These are phyloP conservation scores for Colletotrichum echinochloae DNA, from an alignment of 2,329 filamentous ascomycete species.

Conservation along the genomic window DNA sequence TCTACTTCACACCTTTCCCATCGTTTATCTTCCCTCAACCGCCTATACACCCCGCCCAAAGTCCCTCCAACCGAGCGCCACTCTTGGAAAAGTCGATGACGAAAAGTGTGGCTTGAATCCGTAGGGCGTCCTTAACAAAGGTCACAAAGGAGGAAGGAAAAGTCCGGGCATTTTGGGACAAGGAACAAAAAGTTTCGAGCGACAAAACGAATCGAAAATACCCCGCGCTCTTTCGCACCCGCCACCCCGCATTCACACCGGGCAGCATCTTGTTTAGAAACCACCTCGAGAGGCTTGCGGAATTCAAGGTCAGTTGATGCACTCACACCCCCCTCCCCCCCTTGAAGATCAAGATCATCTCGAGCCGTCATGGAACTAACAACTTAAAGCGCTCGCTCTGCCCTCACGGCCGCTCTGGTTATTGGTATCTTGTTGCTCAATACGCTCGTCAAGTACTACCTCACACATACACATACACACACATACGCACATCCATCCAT, in stretches of 20 bases:
- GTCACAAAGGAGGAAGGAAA: slow-evolving; percentile 26
- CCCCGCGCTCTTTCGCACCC: slow-evolving; percentile 35
- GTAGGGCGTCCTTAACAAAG: neutral
- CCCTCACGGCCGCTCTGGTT: slow-evolving; percentile 16
- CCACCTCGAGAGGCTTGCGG: slow-evolving; percentile 26
- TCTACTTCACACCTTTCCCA: slow-evolving; percentile 15
- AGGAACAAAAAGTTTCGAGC: slow-evolving; percentile 6
- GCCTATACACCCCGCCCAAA: too few relatives aligned
- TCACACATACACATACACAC: neutral
- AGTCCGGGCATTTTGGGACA: neutral
- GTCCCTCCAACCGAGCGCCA: too few relatives aligned
- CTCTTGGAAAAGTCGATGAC: slow-evolving; percentile 34
- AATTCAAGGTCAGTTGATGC: slow-evolving; percentile 37
- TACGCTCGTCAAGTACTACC: slow-evolving; percentile 15
- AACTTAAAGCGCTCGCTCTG: slow-evolving; percentile 33
- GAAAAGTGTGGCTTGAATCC: slow-evolving; percentile 37
- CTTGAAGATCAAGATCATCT: slow-evolving; percentile 14
- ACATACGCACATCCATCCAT: slow-evolving; percentile 11
- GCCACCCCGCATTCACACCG: slow-evolving; percentile 33
- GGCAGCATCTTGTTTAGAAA: slow-evolving; percentile 18
- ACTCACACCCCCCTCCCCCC: slow-evolving; percentile 32
- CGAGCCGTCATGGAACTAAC: slow-evolving; percentile 27
- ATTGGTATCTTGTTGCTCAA: slow-evolving; percentile 21
- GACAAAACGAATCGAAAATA: neutral
- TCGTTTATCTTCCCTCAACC: neutral